Evolutionary conservation across 768 basidiomycete species (phyloP).

Genomic region (Kwoniella heveanensis): DNA sequence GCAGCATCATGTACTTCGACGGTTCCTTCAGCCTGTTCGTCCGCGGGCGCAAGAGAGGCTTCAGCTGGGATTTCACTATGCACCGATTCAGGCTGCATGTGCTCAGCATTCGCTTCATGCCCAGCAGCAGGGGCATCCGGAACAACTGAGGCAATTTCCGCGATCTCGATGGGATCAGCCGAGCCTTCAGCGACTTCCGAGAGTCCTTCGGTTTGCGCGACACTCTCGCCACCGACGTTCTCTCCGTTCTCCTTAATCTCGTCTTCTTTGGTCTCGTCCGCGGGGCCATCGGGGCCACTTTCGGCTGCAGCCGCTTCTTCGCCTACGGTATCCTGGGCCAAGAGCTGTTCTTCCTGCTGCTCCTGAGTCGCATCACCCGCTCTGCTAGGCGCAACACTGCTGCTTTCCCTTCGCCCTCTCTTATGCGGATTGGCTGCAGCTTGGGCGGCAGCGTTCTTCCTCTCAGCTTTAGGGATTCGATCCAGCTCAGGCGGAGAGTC

Average conservation of each 20-base stretch:
- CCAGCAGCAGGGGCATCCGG: slow-evolving; percentile 19
- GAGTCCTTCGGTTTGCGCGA: not conserved
- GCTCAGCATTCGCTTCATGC: not conserved
- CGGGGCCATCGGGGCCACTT: slow-evolving; percentile 10
- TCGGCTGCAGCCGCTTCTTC: slow-evolving; percentile 9
- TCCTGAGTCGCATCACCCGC: slow-evolving; percentile 8
- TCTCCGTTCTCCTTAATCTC: not conserved
- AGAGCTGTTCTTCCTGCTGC: slow-evolving; percentile 7
- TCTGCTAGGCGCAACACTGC: slow-evolving; percentile 40
- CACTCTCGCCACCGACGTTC: not conserved
- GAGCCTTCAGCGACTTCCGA: not conserved
- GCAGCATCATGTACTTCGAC: not conserved
- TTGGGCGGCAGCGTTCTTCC: not conserved
- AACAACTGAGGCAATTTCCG: slow-evolving; percentile 6
- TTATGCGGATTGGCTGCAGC: slow-evolving; percentile 34
- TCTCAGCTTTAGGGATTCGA: slow-evolving; percentile 43
- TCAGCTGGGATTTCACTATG: not conserved
- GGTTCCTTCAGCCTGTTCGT: not conserved
- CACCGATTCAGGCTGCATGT: not conserved
- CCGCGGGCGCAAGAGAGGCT: not conserved
- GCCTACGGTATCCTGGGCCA: not conserved
- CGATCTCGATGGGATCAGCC: not conserved
- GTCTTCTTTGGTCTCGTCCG: slow-evolving; percentile 6
- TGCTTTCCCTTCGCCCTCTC: slow-evolving; percentile 39
- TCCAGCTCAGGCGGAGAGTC: slow-evolving; percentile 56